phyloP scores from a whole-genome alignment of 1,284 basidiomycete species.

The Cryptococcus wingfieldii region DNA sequence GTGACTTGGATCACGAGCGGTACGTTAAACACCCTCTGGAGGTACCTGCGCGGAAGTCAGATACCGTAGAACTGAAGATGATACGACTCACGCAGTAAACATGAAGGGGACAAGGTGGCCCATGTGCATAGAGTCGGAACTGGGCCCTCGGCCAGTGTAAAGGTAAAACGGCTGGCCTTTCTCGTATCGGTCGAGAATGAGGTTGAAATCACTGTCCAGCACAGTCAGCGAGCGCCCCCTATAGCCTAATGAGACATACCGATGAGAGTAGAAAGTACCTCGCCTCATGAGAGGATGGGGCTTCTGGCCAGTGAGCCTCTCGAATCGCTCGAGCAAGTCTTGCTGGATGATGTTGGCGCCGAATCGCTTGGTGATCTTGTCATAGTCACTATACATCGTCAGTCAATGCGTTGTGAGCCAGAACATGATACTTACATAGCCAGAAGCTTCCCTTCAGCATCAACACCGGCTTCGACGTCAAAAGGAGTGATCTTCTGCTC shows the following conservation, averaged over 20 bases:
- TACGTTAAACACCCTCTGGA: conserved; percentile 93
- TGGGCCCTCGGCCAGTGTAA: conserved; percentile 96
- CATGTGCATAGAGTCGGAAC: conserved; percentile 94
- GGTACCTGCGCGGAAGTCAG: conserved; percentile 60
- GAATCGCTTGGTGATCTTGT: conserved; percentile 91
- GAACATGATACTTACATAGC: conserved; percentile 56
- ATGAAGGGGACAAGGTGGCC: conserved; percentile 97
- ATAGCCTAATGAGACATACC: conserved; percentile 55
- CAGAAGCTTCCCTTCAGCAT: conserved; percentile 79
- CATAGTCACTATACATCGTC: conserved; percentile 65
- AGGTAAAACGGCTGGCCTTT: conserved; percentile 96
- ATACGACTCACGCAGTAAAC: conserved; percentile 79
- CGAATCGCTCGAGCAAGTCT: conserved; percentile 80
- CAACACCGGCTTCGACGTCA: conserved; percentile 92
- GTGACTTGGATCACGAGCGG: conserved; percentile 94
- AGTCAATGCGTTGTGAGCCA: not conserved
- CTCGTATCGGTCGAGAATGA: conserved; percentile 92
- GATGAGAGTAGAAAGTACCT: conserved; percentile 97
- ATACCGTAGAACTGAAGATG: too few relatives aligned
- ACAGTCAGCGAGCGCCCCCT: not conserved
- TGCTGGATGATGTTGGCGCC: conserved; percentile 79
- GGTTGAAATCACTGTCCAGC: conserved; percentile 73
- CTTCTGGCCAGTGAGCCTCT: conserved; percentile 79
- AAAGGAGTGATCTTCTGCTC: conserved; percentile 95
- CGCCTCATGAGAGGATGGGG: conserved; percentile 89